Evolutionary conservation across 345 rosid species (phyloP).

Genomic region (Hibiscus tridactylites): DNA sequence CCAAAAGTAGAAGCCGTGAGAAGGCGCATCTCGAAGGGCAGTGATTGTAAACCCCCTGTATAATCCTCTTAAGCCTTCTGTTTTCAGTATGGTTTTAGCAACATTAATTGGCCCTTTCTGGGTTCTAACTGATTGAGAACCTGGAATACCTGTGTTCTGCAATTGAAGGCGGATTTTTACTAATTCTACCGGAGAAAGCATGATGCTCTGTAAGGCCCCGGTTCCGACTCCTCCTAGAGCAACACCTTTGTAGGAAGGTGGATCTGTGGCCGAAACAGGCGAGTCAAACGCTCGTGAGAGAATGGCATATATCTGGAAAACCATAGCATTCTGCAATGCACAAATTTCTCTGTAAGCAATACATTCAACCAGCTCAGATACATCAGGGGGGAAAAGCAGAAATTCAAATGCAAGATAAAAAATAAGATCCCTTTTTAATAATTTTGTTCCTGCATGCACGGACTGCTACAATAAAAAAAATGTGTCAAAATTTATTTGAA

Average conservation of each 20-base stretch:
- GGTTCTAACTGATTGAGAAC: background rate
- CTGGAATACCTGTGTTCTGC: constrained; percentile 21
- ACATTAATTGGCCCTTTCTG: constrained; percentile 46
- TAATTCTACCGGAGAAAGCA: constrained; percentile 70
- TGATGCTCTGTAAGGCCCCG: constrained; percentile 72
- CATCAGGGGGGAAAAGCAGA: background rate
- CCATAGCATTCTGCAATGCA: constrained; percentile 79
- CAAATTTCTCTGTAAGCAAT: background rate
- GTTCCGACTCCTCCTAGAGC: constrained; percentile 77
- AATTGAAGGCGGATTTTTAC: constrained; percentile 84
- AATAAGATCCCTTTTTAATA: too few species aligned
- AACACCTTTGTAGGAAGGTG: constrained; percentile 77
- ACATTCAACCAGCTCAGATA: too few species aligned
- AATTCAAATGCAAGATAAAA: background rate
- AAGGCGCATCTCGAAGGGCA: constrained; percentile 69
- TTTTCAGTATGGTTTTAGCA: constrained; percentile 47
- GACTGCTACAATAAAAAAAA: too few species aligned
- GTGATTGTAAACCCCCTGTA: constrained; percentile 72
- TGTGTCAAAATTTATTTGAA: too few species aligned
- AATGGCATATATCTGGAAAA: constrained; percentile 78
- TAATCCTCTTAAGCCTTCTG: constrained; percentile 54
- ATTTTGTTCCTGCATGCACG: too few species aligned
- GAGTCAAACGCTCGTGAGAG: constrained; percentile 67
- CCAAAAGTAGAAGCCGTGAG: constrained; percentile 86
- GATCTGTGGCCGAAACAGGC: constrained; percentile 35